These are phyloP conservation scores for Bullera alba DNA, from an alignment of 768 basidiomycete species.

Conservation along the genomic window DNA sequence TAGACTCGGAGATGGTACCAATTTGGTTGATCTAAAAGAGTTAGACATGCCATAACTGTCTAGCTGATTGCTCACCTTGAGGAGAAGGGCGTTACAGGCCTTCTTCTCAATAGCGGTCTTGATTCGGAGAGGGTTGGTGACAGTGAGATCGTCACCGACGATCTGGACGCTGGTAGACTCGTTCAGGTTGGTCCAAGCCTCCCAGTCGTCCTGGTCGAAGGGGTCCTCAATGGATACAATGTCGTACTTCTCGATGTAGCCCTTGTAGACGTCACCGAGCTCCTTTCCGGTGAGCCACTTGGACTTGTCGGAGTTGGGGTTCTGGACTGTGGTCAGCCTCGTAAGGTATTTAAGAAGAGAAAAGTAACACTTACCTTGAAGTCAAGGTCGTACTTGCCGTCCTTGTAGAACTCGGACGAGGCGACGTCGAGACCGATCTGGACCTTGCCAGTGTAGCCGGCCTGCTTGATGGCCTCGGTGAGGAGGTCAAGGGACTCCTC, in stretches of 20 bases:
- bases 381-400: slow-evolving; percentile 96
- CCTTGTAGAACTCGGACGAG: slow-evolving; percentile 99
- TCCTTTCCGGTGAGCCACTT: slow-evolving; percentile 91
- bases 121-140: slow-evolving; percentile 95
- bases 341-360: neutral
- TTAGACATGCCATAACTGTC: slow-evolving; percentile 8
- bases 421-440: slow-evolving; percentile 98
- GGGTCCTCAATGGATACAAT: slow-evolving; percentile 68
- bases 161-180: slow-evolving; percentile 44
- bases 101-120: slow-evolving; percentile 99
- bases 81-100: slow-evolving; percentile 95
- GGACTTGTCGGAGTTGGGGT: slow-evolving; percentile 95
- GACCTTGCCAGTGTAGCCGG: slow-evolving; percentile 97
- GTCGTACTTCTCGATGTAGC: slow-evolving; percentile 84
- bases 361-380: slow-evolving; percentile 36
- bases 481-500: slow-evolving; percentile 96
- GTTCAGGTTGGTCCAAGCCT: slow-evolving; percentile 92
- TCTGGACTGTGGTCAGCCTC: slow-evolving; percentile 62
- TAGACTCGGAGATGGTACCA: slow-evolving; percentile 96
- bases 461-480: slow-evolving; percentile 91
- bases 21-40: slow-evolving; percentile 80
- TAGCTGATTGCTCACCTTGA: slow-evolving; percentile 56
- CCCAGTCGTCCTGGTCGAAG: slow-evolving; percentile 99
- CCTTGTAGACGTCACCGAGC: slow-evolving; percentile 85
- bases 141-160: slow-evolving; percentile 78